phyloP scores from a whole-genome alignment of 2,329 filamentous ascomycete genomes.

The Aureobasidium sp. region DNA sequence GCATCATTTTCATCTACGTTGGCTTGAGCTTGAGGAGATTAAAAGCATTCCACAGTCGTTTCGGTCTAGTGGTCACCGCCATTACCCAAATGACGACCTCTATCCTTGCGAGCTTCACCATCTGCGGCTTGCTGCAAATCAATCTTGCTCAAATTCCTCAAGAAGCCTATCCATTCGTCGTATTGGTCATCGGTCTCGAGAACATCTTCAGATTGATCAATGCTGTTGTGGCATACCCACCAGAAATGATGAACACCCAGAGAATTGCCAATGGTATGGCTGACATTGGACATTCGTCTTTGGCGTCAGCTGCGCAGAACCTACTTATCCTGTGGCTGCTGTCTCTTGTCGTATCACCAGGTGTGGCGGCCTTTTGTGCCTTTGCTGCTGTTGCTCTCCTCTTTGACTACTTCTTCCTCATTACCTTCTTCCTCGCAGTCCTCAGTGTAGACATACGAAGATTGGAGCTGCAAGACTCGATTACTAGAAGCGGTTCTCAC shows the following conservation, averaged over 20 bases:
- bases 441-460: slow-evolving; percentile 72
- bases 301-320: slow-evolving; percentile 63
- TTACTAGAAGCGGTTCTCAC: slow-evolving; percentile 44
- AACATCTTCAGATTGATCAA: slow-evolving; percentile 76
- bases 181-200: slow-evolving; percentile 68
- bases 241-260: slow-evolving; percentile 59
- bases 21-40: slow-evolving; percentile 60
- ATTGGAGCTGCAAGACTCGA: slow-evolving; percentile 66
- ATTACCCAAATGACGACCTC: slow-evolving; percentile 60
- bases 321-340: slow-evolving; percentile 58
- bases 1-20: slow-evolving; percentile 58
- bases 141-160: slow-evolving; percentile 68
- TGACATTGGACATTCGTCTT: slow-evolving; percentile 61
- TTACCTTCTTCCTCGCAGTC: slow-evolving; percentile 74
- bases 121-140: slow-evolving; percentile 68
- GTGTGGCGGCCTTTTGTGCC: slow-evolving; percentile 66
- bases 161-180: slow-evolving; percentile 68
- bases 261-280: slow-evolving; percentile 69
- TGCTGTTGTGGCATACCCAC: slow-evolving; percentile 63
- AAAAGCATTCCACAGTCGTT: slow-evolving; percentile 66
- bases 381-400: slow-evolving; percentile 69
- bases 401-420: slow-evolving; percentile 70
- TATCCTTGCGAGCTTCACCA: slow-evolving; percentile 70
- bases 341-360: slow-evolving; percentile 61
- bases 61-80: slow-evolving; percentile 65